A percentile compares a stretch with the other conserved stretches of the same genome.
These are phyloP conservation scores for Arthrobotrys iridis DNA, from an alignment of 2,329 filamentous ascomycete genomes.

Conservation along the genomic window DNA sequence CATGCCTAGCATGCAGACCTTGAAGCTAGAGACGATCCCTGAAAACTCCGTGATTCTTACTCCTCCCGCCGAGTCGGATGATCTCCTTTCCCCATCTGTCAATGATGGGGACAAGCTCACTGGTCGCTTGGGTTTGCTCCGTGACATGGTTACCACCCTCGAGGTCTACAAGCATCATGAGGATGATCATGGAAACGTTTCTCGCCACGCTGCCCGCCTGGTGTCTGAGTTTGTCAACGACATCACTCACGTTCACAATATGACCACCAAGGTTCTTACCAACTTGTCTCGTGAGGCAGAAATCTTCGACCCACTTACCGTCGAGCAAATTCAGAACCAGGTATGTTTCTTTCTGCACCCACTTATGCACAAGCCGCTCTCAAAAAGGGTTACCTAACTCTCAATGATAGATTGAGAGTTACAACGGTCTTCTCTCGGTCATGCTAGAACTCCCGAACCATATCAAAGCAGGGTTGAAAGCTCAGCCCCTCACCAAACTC, in stretches of 20 bases:
- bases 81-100: too few species aligned
- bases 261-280: neutral
- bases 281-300: neutral
- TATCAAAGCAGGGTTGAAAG: conserved; percentile 13
- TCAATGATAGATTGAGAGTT: conserved; percentile 5
- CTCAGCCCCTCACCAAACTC: neutral
- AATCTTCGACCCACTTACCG: neutral
- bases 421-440: conserved; percentile 15
- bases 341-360: conserved; percentile 26
- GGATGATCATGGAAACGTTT: neutral
- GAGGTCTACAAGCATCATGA: neutral
- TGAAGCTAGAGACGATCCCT: neutral
- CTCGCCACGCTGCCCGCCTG: neutral
- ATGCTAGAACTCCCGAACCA: conserved; percentile 19
- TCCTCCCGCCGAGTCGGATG: too few species aligned
- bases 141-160: neutral
- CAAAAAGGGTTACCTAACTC: neutral
- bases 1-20: neutral
- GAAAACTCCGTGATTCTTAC: neutral
- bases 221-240: neutral
- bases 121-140: neutral
- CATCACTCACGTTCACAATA: neutral
- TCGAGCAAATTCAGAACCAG: conserved; percentile 10
- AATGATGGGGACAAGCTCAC: neutral
- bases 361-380: too few species aligned